Conservation (phyloP, 495 filamentous ascomycete species). For the Cryomyces antarcticus region DNA sequence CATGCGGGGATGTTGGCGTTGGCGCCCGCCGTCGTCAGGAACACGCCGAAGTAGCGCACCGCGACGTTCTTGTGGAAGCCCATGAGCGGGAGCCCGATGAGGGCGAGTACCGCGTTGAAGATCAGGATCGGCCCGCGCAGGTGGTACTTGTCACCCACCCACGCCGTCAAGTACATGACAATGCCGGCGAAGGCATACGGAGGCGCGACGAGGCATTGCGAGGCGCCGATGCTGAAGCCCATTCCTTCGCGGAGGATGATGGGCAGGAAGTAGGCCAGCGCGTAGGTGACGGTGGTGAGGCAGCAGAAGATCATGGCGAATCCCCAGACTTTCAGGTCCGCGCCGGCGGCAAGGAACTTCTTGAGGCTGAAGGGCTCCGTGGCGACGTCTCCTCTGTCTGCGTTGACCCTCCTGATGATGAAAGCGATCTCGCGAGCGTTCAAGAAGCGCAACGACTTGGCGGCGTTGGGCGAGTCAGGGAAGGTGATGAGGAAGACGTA, state of each 20-base stretch:
- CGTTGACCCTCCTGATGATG: slow-evolving; percentile 20
- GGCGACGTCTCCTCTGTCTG: slow-evolving; percentile 18
- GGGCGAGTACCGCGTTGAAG: slow-evolving; percentile 27
- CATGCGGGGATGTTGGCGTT: slow-evolving; percentile 39
- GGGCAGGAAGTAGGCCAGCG: slow-evolving; percentile 47
- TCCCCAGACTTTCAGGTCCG: slow-evolving; percentile 24
- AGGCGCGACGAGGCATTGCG: slow-evolving; percentile 44
- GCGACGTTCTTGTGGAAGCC: slow-evolving; percentile 28
- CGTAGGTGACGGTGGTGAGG: slow-evolving; percentile 38
- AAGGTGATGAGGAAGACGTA: slow-evolving; percentile 15
- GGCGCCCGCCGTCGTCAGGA: slow-evolving; percentile 35
- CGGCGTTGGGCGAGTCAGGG: slow-evolving; percentile 7
- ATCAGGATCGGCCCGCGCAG: slow-evolving; percentile 35
- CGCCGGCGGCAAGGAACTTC: slow-evolving; percentile 14
- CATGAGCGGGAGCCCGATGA: slow-evolving; percentile 30
- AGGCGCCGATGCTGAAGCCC: slow-evolving; percentile 31
- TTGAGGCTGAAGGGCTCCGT: slow-evolving; percentile 14
- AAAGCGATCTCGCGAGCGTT: slow-evolving; percentile 17
- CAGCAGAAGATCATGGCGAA: slow-evolving; percentile 39
- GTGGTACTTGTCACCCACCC: slow-evolving; percentile 34
- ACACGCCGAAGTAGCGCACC: slow-evolving; percentile 43
- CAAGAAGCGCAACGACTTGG: slow-evolving; percentile 15
- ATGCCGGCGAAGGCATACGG: slow-evolving; percentile 40
- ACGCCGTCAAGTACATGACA: slow-evolving; percentile 33
- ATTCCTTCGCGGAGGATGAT: slow-evolving; percentile 38